A percentile compares a stretch with the other conserved stretches of the same genome.
phyloP scores from a whole-genome alignment of 176 grass and related monocot species.

The Cymbopogon citratus region DNA sequence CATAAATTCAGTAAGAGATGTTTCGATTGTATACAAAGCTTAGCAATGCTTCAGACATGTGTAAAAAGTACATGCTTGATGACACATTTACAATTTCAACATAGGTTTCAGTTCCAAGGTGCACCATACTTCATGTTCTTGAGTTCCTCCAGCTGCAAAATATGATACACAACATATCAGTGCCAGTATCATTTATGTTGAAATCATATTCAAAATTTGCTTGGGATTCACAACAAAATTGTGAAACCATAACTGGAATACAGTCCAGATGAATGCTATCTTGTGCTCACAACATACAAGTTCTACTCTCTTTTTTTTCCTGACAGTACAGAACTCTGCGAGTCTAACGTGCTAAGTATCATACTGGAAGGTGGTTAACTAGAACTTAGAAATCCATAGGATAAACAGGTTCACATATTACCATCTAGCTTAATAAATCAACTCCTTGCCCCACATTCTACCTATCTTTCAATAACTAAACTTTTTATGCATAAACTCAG shows the following conservation, averaged over 20 bases:
- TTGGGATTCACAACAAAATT: background rate
- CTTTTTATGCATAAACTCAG: background rate
- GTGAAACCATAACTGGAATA: background rate
- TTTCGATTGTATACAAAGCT: background rate
- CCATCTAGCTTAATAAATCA: too few species aligned
- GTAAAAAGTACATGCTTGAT: background rate
- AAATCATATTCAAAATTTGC: background rate
- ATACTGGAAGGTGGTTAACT: background rate
- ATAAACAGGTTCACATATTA: too few species aligned
- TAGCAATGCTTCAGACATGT: background rate
- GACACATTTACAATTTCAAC: slow-evolving; percentile 24
- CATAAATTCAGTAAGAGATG: background rate
- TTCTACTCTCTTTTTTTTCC: too few species aligned
- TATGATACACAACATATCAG: background rate
- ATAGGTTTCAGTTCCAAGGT: slow-evolving; percentile 41
- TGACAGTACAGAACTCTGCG: background rate
- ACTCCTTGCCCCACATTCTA: too few species aligned
- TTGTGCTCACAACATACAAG: background rate
- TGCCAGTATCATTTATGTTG: background rate
- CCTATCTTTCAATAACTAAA: background rate
- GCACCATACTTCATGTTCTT: slow-evolving; percentile 52
- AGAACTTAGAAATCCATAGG: background rate
- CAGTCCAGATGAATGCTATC: background rate
- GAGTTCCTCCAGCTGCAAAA: slow-evolving; percentile 66
- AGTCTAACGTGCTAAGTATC: background rate